These are phyloP conservation scores for Verruconis gallopava DNA, from an alignment of 2,329 filamentous ascomycete genomes.

Conservation along the genomic window DNA sequence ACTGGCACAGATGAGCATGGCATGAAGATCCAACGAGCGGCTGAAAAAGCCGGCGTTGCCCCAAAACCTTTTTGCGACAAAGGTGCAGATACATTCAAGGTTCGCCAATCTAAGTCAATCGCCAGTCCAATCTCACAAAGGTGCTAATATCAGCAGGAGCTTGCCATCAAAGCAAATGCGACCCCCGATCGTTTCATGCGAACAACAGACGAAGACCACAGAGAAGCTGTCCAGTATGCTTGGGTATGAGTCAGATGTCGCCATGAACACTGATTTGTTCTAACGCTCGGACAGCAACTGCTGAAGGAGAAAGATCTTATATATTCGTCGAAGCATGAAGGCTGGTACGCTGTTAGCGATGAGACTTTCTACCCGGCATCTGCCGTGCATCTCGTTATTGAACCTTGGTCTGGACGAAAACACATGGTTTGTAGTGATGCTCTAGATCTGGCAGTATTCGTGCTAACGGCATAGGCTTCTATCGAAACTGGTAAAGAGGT, in stretches of 20 bases:
- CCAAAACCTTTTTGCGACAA: constrained; percentile 81
- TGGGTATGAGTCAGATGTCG: constrained; percentile 43
- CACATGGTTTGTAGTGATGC: constrained; percentile 53
- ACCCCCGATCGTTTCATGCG: constrained; percentile 80
- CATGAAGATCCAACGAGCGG: constrained; percentile 88
- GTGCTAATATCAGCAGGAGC: constrained; percentile 29
- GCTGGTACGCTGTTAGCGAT: constrained; percentile 95
- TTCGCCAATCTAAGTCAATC: constrained; percentile 16
- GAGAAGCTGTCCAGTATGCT: constrained; percentile 74
- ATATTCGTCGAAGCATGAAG: constrained; percentile 75
- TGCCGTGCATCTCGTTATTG: constrained; percentile 58
- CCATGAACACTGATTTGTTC: constrained; percentile 5
- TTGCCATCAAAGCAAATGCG: constrained; percentile 58
- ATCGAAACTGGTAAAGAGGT: constrained; percentile 84
- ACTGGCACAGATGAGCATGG: constrained; percentile 97
- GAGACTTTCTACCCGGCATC: constrained; percentile 87
- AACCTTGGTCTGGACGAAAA: constrained; percentile 69
- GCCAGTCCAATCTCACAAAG: not conserved
- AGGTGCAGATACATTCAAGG: constrained; percentile 66
- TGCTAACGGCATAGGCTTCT: constrained; percentile 37
- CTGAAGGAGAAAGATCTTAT: constrained; percentile 64
- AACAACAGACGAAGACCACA: constrained; percentile 74
- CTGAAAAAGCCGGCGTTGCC: constrained; percentile 53
- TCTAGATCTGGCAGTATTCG: not conserved
- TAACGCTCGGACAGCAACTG: constrained; percentile 36